Conservation (phyloP, 2,329 filamentous ascomycete genomes). For the Blumeria graminis region DNA sequence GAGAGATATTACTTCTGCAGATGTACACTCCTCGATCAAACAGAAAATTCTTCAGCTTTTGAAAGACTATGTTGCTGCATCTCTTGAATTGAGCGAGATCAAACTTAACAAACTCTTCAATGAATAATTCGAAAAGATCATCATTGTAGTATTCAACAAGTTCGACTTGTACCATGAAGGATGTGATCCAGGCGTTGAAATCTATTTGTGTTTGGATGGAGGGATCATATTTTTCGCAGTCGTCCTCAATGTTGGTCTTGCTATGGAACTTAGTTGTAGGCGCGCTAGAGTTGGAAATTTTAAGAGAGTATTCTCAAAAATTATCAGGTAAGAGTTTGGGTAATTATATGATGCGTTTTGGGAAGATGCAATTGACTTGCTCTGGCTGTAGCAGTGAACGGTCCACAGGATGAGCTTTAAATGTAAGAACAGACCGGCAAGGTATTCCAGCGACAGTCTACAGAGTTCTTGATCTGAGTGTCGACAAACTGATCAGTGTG, state of each 20-base stretch:
- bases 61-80: background rate
- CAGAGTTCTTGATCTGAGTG: no score
- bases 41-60: background rate
- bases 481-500: no score
- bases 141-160: no score
- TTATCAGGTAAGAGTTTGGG: background rate
- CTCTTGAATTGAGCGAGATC: background rate
- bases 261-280: background rate
- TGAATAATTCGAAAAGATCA: no score
- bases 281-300: background rate
- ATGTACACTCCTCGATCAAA: background rate
- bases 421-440: no score
- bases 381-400: constrained; percentile 1
- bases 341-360: no score
- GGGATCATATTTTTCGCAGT: background rate
- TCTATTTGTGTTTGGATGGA: background rate
- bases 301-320: background rate
- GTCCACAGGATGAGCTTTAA: no score
- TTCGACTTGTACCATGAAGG: no score
- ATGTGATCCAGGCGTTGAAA: background rate
- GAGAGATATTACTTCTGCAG: background rate
- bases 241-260: background rate
- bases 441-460: no score
- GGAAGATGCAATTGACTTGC: background rate
- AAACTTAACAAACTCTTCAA: no score